Percentiles rank a stretch among this genome's conserved stretches.
Evolutionary conservation across 371 early-diverging fungal genomes (phyloP).

Genomic region (Mucor saturninus): DNA sequence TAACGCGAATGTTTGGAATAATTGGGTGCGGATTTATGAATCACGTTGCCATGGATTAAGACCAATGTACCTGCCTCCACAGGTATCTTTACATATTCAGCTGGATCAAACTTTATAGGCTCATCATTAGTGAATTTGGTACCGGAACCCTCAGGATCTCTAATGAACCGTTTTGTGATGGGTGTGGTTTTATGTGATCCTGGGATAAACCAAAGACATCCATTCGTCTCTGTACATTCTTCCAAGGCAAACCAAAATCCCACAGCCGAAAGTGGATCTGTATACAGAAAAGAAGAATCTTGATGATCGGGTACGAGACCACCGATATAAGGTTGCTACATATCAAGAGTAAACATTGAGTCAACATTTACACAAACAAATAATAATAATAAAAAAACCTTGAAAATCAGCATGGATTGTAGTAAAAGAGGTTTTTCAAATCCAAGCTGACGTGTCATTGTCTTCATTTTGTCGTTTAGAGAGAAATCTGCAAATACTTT

Average conservation of each 20-base stretch:
- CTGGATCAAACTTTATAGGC: conserved; percentile 35
- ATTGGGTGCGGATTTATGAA: conserved; percentile 87
- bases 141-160: conserved; percentile 55
- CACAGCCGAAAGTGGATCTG: conserved; percentile 80
- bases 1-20: conserved; percentile 76
- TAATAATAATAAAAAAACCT: conserved; percentile 39
- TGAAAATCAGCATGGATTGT: conserved; percentile 94
- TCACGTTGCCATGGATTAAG: conserved; percentile 88
- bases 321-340: conserved; percentile 8
- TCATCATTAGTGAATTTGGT: conserved; percentile 65
- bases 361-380: not conserved
- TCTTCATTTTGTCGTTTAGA: conserved; percentile 52
- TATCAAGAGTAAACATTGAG: not conserved
- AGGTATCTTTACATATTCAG: conserved; percentile 44
- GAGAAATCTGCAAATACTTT: conserved; percentile 75
- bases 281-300: conserved; percentile 92
- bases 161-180: conserved; percentile 77
- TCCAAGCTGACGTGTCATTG: conserved; percentile 66
- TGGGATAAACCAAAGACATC: conserved; percentile 87
- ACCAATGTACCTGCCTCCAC: conserved; percentile 69
- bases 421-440: conserved; percentile 77
- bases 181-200: conserved; percentile 85
- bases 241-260: conserved; percentile 96
- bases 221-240: conserved; percentile 88
- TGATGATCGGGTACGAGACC: conserved; percentile 75